Percentiles rank a stretch among this genome's conserved stretches.
Evolutionary conservation across 257 asterid species (phyloP).

Genomic region (Voacanga thouarsii): DNA sequence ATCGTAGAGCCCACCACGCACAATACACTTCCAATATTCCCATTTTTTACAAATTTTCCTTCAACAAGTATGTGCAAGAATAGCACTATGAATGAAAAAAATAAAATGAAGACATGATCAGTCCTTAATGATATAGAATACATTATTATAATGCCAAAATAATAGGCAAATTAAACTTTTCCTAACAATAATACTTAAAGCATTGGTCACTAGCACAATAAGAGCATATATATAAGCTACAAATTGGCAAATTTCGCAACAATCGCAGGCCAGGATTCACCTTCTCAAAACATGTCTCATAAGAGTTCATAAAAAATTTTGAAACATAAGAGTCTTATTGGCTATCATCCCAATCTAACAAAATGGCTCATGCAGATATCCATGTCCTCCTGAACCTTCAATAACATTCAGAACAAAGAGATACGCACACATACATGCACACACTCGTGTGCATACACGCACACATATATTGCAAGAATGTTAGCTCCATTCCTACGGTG

Average conservation of each 20-base stretch:
- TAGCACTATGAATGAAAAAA: constrained; percentile 49
- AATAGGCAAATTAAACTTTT: constrained; percentile 16
- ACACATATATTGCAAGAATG: no score
- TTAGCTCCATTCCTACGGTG: no score
- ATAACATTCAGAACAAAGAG: constrained; percentile 6
- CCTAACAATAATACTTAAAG: constrained; percentile 90
- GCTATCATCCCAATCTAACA: constrained; percentile 95
- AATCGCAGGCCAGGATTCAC: constrained; percentile 34
- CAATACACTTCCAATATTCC: constrained; percentile 74
- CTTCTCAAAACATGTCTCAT: neutral
- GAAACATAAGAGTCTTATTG: constrained; percentile 43
- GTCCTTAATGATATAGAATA: neutral
- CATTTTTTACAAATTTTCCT: constrained; percentile 62
- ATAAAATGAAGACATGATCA: constrained; percentile 1
- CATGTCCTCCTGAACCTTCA: constrained; percentile 89
- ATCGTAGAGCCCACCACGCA: constrained; percentile 75
- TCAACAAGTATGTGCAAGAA: constrained; percentile 77
- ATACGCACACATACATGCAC: neutral
- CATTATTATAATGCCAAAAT: neutral
- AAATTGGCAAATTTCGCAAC: constrained; percentile 75
- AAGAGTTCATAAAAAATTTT: neutral
- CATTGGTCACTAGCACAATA: constrained; percentile 35
- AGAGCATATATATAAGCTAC: constrained; percentile 22
- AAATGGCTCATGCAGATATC: constrained; percentile 75
- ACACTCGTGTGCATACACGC: no score